These are phyloP conservation scores for Marasmius oreades DNA, from an alignment of 1,284 basidiomycete species.

Conservation along the genomic window DNA sequence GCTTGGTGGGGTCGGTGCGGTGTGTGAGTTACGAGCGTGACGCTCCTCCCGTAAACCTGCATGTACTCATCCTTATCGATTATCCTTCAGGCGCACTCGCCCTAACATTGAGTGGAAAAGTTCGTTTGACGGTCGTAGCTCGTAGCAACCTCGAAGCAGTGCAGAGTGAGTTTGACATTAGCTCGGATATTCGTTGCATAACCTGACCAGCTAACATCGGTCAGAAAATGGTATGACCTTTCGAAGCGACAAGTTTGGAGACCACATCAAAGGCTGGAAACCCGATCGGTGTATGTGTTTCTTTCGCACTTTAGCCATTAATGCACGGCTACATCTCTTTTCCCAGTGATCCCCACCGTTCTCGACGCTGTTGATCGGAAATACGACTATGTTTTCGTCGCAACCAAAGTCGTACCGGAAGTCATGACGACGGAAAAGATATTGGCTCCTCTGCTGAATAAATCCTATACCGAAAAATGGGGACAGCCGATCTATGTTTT, in stretches of 20 bases:
- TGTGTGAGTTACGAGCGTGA: conserved; percentile 8
- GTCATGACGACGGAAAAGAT: conserved; percentile 40
- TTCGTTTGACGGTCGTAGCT: conserved; percentile 5
- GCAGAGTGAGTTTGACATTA: not conserved
- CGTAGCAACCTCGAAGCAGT: conserved; percentile 5
- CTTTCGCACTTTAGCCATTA: not conserved
- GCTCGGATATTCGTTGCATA: not conserved
- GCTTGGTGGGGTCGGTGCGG: conserved; percentile 2
- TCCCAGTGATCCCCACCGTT: conserved; percentile 18
- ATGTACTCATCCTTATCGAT: not conserved
- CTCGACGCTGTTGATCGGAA: conserved; percentile 39
- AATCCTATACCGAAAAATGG: conserved; percentile 30
- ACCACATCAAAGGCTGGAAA: conserved; percentile 5
- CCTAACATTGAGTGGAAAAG: not conserved
- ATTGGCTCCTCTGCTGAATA: conserved; percentile 40
- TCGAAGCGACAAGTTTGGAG: conserved; percentile 5
- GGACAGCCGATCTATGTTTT: conserved; percentile 44
- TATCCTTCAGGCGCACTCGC: not conserved
- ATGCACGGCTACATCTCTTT: not conserved
- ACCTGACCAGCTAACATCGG: not conserved
- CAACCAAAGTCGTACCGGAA: conserved; percentile 56
- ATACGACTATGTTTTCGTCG: conserved; percentile 49
- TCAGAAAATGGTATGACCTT: conserved; percentile 5
- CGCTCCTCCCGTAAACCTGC: too few relatives aligned
- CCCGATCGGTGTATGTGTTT: conserved; percentile 3